phyloP scores from a whole-genome alignment of 495 filamentous ascomycete species.

The Penicillium paxilli region DNA sequence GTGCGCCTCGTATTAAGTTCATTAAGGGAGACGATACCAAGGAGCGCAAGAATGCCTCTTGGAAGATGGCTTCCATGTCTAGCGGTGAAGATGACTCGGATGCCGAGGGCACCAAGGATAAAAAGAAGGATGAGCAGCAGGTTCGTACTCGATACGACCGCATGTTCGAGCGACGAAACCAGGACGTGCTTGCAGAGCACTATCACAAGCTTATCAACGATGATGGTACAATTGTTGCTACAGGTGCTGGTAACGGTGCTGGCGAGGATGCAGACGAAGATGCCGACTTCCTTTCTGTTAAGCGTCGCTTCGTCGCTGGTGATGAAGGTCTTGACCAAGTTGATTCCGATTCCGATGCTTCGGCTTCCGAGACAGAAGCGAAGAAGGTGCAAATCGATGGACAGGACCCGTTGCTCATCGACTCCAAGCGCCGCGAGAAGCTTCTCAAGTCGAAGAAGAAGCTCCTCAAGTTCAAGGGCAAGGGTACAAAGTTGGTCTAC shows the following conservation, averaged over 20 bases:
- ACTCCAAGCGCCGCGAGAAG: constrained; percentile 91
- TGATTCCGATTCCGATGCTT: constrained; percentile 24
- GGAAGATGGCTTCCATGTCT: constrained; percentile 51
- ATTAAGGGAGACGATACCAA: constrained; percentile 85
- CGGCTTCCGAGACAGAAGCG: constrained; percentile 20
- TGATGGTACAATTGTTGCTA: constrained; percentile 48
- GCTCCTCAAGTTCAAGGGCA: constrained; percentile 81
- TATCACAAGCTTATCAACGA: constrained; percentile 83
- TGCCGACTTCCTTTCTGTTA: constrained; percentile 85
- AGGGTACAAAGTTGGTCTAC: constrained; percentile 80
- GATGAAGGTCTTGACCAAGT: constrained; percentile 32
- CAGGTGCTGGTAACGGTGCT: constrained; percentile 36
- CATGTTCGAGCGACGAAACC: constrained; percentile 94
- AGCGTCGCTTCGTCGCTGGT: constrained; percentile 69
- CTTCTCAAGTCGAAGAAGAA: constrained; percentile 93
- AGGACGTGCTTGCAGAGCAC: constrained; percentile 89
- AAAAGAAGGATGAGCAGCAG: constrained; percentile 59
- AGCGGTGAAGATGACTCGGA: constrained; percentile 55
- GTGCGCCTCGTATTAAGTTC: constrained; percentile 87
- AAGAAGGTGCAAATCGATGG: constrained; percentile 51
- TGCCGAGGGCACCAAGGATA: constrained; percentile 45
- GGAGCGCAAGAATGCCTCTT: constrained; percentile 80
- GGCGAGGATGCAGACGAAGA: constrained; percentile 58
- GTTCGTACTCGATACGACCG: constrained; percentile 92
- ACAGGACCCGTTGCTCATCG: constrained; percentile 71